These are phyloP conservation scores for Platanthera zijinensis DNA, from an alignment of 106 monocot species.

Conservation along the genomic window DNA sequence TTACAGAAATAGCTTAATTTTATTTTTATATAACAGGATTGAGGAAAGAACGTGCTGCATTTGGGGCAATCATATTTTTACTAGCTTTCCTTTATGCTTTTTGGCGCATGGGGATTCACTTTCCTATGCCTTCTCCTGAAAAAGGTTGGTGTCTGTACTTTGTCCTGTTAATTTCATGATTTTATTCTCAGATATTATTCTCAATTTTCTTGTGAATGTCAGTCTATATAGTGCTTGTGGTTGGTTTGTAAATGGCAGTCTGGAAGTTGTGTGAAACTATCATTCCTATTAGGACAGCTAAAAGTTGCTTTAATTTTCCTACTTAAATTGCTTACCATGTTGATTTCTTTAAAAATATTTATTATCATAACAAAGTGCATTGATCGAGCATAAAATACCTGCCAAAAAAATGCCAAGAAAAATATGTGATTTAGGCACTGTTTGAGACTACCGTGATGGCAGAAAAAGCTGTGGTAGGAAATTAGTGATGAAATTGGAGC, in stretches of 20 bases:
- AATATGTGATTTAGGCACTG: too few relatives aligned
- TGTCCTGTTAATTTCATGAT: not conserved
- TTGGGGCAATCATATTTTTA: conserved; percentile 75
- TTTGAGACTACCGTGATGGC: too few relatives aligned
- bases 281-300: not conserved
- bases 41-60: conserved; percentile 69
- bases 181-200: not conserved
- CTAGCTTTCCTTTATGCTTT: conserved; percentile 84
- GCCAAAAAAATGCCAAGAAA: too few relatives aligned
- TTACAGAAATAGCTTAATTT: conserved; percentile 1
- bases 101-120: conserved; percentile 97
- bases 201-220: not conserved
- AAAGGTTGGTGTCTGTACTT: conserved; percentile 44
- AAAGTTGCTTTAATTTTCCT: not conserved
- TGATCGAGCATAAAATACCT: too few relatives aligned
- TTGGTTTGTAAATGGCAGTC: not conserved
- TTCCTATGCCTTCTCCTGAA: conserved; percentile 95
- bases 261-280: not conserved
- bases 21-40: conserved; percentile 40
- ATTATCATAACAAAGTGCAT: too few relatives aligned
- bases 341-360: not conserved
- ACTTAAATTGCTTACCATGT: not conserved
- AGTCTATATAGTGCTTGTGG: not conserved
- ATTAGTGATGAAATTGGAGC: too few relatives aligned
- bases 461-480: too few relatives aligned